Conservation (phyloP, 202 grass and related monocot species). For the Hordeum pubiflorum region DNA sequence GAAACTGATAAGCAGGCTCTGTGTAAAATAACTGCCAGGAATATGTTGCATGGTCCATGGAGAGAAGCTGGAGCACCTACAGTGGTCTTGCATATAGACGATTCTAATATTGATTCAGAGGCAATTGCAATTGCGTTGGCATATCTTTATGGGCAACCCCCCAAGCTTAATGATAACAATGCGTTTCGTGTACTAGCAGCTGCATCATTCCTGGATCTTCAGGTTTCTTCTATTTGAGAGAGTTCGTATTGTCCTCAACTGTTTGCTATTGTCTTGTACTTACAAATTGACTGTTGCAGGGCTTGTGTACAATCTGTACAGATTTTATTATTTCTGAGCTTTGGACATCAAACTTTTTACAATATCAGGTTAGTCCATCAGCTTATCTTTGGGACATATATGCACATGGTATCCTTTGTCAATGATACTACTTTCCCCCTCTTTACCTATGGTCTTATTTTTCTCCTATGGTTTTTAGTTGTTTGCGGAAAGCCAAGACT, state of each 20-base stretch:
- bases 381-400: not conserved
- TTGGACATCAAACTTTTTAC: conserved; percentile 87
- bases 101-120: conserved; percentile 89
- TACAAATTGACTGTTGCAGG: conserved; percentile 44
- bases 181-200: conserved; percentile 82
- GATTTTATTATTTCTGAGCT: conserved; percentile 98
- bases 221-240: conserved; percentile 36
- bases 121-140: conserved; percentile 68
- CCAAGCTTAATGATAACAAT: conserved; percentile 87
- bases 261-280: conserved; percentile 3
- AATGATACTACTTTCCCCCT: not conserved
- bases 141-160: conserved; percentile 83
- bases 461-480: conserved; percentile 32
- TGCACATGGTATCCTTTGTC: not conserved
- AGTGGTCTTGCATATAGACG: conserved; percentile 75
- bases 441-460: not conserved
- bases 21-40: conserved; percentile 42
- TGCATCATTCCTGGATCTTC: conserved; percentile 96
- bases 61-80: conserved; percentile 82
- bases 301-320: conserved; percentile 94
- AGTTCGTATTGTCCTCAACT: conserved; percentile 1
- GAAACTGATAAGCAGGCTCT: not conserved
- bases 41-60: conserved; percentile 98
- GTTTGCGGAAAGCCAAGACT: conserved; percentile 97
- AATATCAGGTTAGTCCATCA: conserved; percentile 55